Evolutionary conservation across 2,329 filamentous ascomycete genomes (phyloP).

Genomic region (Nemania abortiva): DNA sequence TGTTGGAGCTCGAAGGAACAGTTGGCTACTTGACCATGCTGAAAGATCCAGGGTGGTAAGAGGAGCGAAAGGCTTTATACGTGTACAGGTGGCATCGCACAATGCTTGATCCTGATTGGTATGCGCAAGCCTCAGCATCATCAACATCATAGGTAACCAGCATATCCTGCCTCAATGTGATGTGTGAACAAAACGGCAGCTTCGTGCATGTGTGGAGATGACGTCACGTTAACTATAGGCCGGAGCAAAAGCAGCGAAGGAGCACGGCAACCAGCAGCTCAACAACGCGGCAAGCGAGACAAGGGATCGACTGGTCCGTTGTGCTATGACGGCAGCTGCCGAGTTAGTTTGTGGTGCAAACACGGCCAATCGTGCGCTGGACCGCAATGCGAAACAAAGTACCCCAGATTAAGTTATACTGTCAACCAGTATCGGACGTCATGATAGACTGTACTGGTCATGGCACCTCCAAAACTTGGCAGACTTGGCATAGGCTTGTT

Average conservation of each 20-base stretch:
- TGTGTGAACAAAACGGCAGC: not conserved
- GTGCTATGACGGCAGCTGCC: conserved; percentile 9
- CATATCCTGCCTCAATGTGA: not conserved
- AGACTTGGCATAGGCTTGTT: conserved; percentile 45
- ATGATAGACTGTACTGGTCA: conserved; percentile 40
- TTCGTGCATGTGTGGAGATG: not conserved
- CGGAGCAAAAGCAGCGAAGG: not conserved
- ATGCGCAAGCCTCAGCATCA: not conserved
- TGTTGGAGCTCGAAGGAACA: not conserved
- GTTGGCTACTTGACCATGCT: not conserved
- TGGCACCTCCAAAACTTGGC: conserved; percentile 46
- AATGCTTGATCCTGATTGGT: not conserved
- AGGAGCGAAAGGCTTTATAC: not conserved
- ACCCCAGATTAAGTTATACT: not conserved
- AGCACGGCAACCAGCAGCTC: conserved; percentile 12
- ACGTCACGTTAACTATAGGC: not conserved
- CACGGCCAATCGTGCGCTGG: too few species aligned
- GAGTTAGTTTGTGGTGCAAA: too few species aligned
- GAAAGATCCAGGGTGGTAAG: not conserved
- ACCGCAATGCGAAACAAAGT: not conserved
- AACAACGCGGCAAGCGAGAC: conserved; percentile 2
- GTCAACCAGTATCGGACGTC: not conserved
- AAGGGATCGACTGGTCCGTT: not conserved
- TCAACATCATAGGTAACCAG: not conserved
- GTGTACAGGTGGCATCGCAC: not conserved